Base-by-base conservation (phyloP, 306 rosid genomes). In the Fragaria vesca region DNA sequence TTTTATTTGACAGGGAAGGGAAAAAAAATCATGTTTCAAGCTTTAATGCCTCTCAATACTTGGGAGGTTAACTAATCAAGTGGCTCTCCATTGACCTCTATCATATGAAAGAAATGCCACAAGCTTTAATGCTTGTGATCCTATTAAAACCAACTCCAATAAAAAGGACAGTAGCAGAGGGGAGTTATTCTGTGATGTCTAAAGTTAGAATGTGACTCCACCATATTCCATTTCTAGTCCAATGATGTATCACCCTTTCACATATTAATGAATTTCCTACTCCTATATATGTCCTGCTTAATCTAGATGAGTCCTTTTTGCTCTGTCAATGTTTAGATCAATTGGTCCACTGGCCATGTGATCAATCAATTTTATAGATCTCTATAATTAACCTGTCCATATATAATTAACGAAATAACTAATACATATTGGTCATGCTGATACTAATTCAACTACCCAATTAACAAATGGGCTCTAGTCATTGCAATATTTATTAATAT, bases 301-400 rank as follows among this genome's bases (percentile, higher is more conserved):
- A 7, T 30, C 71, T 38, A 20, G 16, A 30, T 17, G 34, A 11
- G 36, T 20, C 66, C 66, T 28, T 26, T 10, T 26, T 10, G 38
- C 40, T 61, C 36, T 28, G 3, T 24, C 18, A 61, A 38, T 36
- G n/a, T 66, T 66, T 66, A 66, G 71, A 66, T 66, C 48, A 18
- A 30, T 17, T 66, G 48, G 71, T 66, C 71, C 71, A 36, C 48
- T 66, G 71, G 24, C 28, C 71, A 66, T 66, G 48, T 66, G 71
- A 66, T 66, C 24, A 66, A 2, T 0, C 20, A n/a, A 24, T 6
- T 66, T 17, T 66, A 16, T 36, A 66, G 18, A 34, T 66, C 46
- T 26, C 38, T 61, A 12, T 61, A 55, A 5, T 62, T 6, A 12
- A 30, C 26, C 68, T 62, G 16, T 4, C 40, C 20, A 9, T 6